These are phyloP conservation scores for Tephrocybe sp. DNA, from an alignment of 768 basidiomycete genomes.

Conservation along the genomic window DNA sequence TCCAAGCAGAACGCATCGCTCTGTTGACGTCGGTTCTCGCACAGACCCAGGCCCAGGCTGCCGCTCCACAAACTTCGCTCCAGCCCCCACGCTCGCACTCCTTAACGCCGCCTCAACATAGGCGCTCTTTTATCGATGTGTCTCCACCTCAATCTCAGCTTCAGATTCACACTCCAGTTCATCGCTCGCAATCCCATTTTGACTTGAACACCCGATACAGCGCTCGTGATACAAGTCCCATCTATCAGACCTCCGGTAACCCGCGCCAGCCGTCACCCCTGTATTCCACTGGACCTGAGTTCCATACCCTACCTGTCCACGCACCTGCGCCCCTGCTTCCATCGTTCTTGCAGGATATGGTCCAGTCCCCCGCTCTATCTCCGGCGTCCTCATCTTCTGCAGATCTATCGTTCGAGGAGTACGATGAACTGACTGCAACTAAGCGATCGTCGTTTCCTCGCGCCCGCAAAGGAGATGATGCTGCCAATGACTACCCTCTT, in stretches of 20 bases:
- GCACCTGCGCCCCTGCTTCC: slow-evolving; percentile 61
- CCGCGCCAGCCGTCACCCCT: slow-evolving; percentile 38
- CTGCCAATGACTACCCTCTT: slow-evolving; percentile 28
- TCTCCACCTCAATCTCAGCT: slow-evolving; percentile 24
- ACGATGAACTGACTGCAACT: slow-evolving; percentile 33
- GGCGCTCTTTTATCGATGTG: slow-evolving; percentile 35
- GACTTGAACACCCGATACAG: slow-evolving; percentile 45
- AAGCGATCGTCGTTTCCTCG: slow-evolving; percentile 24
- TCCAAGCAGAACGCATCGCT: slow-evolving; percentile 82
- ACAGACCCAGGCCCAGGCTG: slow-evolving; percentile 38
- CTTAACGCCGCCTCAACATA: slow-evolving; percentile 42
- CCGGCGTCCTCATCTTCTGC: slow-evolving; percentile 64
- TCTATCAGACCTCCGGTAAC: slow-evolving; percentile 64
- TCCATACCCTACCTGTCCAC: slow-evolving; percentile 27
- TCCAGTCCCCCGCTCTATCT: slow-evolving; percentile 64
- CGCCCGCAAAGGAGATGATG: slow-evolving; percentile 26
- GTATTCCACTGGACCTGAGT: slow-evolving; percentile 34
- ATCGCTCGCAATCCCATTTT: slow-evolving; percentile 52
- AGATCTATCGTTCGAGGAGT: slow-evolving; percentile 64
- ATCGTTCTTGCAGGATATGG: slow-evolving; percentile 73
- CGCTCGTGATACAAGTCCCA: slow-evolving; percentile 26
- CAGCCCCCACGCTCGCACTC: slow-evolving; percentile 39
- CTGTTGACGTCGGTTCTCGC: slow-evolving; percentile 73
- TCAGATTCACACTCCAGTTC: slow-evolving; percentile 32
- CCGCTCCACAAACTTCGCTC: slow-evolving; percentile 13